Evolutionary conservation across 2,329 filamentous ascomycete genomes (phyloP).

Genomic region (Pyricularia grisea): DNA sequence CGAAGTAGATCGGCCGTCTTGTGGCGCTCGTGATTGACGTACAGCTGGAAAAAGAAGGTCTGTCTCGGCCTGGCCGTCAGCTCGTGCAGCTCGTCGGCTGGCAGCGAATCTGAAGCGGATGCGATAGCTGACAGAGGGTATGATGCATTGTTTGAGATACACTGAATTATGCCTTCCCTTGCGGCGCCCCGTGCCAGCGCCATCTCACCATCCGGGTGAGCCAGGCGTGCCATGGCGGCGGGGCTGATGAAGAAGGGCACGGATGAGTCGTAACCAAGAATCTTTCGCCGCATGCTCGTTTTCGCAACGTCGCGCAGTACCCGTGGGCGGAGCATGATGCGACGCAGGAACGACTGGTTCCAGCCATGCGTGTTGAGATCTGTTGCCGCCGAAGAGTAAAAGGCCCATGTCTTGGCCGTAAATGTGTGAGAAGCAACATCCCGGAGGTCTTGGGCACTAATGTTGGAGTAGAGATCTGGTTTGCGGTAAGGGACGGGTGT

Average conservation of each 20-base stretch:
- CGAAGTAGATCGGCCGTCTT: constrained; percentile 37
- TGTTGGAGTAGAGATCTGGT: constrained; percentile 29
- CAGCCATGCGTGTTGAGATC: constrained; percentile 39
- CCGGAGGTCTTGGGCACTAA: constrained; percentile 42
- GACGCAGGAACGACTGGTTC: constrained; percentile 36
- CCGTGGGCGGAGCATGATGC: constrained; percentile 42
- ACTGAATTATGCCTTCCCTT: constrained; percentile 36
- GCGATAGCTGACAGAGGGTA: constrained; percentile 13
- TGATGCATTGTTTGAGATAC: constrained; percentile 16
- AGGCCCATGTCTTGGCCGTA: constrained; percentile 41
- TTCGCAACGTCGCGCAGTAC: constrained; percentile 36
- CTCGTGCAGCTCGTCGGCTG: background rate
- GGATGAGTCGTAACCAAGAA: constrained; percentile 29
- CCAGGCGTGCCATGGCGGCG: constrained; percentile 38
- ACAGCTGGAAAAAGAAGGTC: constrained; percentile 45
- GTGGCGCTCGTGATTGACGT: constrained; percentile 39
- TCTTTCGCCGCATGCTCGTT: constrained; percentile 27
- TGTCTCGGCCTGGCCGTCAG: constrained; percentile 8
- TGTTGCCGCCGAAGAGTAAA: constrained; percentile 43
- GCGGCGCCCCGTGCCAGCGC: constrained; percentile 38
- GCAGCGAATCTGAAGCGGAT: constrained; percentile 2
- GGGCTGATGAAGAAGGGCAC: constrained; percentile 41
- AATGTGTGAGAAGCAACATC: constrained; percentile 31
- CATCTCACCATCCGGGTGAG: constrained; percentile 41
- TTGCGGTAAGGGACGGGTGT: background rate